Evolutionary conservation across 2,329 filamentous ascomycete species (phyloP).

Genomic region (Colletotrichum lini): DNA sequence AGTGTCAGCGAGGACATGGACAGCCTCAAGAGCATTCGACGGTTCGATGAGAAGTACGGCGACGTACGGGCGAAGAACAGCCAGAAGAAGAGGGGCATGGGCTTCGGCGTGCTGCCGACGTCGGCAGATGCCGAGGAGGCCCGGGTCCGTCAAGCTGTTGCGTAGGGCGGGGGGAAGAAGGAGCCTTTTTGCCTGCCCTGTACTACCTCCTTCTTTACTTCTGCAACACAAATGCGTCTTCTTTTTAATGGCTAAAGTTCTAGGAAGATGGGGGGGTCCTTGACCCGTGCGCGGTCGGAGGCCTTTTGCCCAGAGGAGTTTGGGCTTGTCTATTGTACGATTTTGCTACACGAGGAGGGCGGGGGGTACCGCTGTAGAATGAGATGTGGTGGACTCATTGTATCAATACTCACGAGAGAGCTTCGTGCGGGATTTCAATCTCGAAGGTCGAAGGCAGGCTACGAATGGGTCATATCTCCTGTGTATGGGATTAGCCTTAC

Average conservation of each 20-base stretch:
- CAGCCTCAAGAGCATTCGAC: conserved; percentile 86
- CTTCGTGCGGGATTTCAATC: neutral
- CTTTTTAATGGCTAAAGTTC: neutral
- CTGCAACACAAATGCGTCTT: too few species aligned
- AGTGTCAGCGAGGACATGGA: conserved; percentile 96
- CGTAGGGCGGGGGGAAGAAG: neutral
- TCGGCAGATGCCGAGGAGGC: conserved; percentile 60
- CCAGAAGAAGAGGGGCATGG: conserved; percentile 69
- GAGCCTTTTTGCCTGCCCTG: too few species aligned
- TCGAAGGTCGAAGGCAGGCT: neutral
- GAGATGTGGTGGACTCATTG: neutral
- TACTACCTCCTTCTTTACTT: neutral
- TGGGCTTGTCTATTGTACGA: conserved; percentile 2
- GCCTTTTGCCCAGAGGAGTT: neutral
- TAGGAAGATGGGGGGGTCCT: neutral
- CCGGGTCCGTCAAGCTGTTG: conserved; percentile 54
- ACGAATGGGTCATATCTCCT: neutral
- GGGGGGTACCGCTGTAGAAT: neutral
- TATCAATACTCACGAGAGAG: neutral
- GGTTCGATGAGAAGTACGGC: conserved; percentile 96
- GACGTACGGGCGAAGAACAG: conserved; percentile 72
- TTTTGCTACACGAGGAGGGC: neutral
- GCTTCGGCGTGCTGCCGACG: conserved; percentile 67
- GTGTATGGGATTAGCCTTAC: neutral
- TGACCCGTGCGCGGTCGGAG: too few species aligned